Percentiles rank a stretch among this genome's conserved stretches.
Conservation (phyloP, 2,329 filamentous ascomycete genomes). For the Neocucurbitaria cava region DNA sequence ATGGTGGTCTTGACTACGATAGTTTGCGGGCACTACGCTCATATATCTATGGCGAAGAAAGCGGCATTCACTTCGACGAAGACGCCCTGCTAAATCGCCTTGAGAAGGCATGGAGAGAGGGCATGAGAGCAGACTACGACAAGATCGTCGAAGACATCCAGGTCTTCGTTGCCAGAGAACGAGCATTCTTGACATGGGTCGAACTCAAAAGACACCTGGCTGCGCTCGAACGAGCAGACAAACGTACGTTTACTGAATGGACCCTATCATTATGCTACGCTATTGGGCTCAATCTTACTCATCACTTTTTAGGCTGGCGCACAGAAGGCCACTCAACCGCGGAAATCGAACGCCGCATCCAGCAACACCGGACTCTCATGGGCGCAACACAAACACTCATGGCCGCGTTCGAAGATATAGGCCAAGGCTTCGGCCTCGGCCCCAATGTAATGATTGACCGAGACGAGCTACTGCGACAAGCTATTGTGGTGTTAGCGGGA, state of each 20-base stretch:
- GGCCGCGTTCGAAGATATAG: conserved; percentile 40
- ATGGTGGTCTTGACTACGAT: conserved; percentile 40
- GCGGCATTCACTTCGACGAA: conserved; percentile 32
- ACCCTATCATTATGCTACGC: background rate
- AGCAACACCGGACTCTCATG: conserved; percentile 44
- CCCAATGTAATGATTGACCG: conserved; percentile 26
- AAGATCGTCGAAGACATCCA: conserved; percentile 36
- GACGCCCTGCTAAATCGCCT: conserved; percentile 38
- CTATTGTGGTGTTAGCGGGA: conserved; percentile 42
- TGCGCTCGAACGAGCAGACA: conserved; percentile 42
- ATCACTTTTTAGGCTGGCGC: conserved; percentile 36
- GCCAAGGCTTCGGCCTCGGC: conserved; percentile 29
- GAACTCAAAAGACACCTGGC: conserved; percentile 44
- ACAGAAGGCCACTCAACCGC: conserved; percentile 34
- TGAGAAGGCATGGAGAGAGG: conserved; percentile 41
- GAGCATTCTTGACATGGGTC: conserved; percentile 45
- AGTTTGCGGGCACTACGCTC: conserved; percentile 38
- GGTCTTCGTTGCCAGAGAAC: conserved; percentile 41
- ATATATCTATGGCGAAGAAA: conserved; percentile 40
- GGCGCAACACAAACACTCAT: conserved; percentile 41
- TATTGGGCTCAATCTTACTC: background rate
- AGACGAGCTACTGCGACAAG: conserved; percentile 44
- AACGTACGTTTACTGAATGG: conserved; percentile 30
- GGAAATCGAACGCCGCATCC: conserved; percentile 42
- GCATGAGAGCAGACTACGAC: conserved; percentile 34